Evolutionary conservation across 1,139 yeast genomes (phyloP).

Genomic region (Blastobotrys serpentis): DNA sequence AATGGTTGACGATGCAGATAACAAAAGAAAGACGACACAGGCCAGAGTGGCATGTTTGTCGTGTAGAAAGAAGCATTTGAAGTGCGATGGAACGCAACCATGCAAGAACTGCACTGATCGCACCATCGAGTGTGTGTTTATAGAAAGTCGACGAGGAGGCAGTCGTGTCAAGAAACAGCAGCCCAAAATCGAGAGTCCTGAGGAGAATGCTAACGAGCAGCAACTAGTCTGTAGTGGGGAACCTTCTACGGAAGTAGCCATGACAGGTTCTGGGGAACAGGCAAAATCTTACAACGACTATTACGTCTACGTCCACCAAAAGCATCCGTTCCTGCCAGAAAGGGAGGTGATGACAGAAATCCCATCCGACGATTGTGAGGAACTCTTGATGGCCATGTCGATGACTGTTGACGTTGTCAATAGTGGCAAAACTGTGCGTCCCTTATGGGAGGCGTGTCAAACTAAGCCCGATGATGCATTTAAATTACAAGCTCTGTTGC

Average conservation of each 20-base stretch:
- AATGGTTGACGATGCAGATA: no score
- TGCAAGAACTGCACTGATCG: slow-evolving; percentile 3
- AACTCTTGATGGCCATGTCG: not conserved
- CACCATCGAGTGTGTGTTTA: not conserved
- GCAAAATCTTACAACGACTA: no score
- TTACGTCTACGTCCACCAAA: not conserved
- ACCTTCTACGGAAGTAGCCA: no score
- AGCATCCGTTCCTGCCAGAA: not conserved
- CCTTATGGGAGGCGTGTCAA: slow-evolving; percentile 1
- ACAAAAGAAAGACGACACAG: no score
- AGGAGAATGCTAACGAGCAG: no score
- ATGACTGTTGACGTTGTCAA: slow-evolving; percentile 1
- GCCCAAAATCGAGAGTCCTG: no score
- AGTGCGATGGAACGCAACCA: not conserved
- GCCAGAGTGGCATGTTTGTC: not conserved
- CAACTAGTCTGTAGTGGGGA: no score
- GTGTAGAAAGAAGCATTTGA: slow-evolving; percentile 1
- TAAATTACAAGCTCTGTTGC: not conserved
- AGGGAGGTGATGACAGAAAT: slow-evolving; percentile 3
- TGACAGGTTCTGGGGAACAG: no score
- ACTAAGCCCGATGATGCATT: not conserved
- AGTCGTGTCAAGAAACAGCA: no score
- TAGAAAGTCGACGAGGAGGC: slow-evolving; percentile 1
- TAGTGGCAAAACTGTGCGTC: not conserved
- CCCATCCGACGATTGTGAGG: not conserved